phyloP scores from a whole-genome alignment of 768 basidiomycete genomes.

The Heimioporus sp. region DNA sequence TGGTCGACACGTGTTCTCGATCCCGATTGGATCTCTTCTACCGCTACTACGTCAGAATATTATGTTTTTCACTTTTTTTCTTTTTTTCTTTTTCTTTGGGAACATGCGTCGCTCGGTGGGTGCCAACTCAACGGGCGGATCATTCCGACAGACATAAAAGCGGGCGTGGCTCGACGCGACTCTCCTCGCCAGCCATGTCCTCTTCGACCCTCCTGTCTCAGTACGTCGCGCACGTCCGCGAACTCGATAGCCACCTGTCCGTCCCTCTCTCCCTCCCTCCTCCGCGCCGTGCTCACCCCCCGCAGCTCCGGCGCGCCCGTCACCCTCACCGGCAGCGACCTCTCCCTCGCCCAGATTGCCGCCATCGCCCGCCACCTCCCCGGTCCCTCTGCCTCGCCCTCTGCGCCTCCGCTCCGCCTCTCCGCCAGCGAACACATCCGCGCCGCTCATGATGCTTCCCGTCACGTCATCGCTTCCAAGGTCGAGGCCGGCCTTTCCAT shows the following conservation, averaged over 20 bases:
- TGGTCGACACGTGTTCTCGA: neutral
- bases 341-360: constrained; percentile 77
- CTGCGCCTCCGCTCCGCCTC: constrained; percentile 22
- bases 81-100: neutral
- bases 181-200: neutral
- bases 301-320: constrained; percentile 61
- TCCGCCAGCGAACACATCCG: constrained; percentile 31
- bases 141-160: constrained; percentile 9
- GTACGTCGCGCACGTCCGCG: constrained; percentile 58
- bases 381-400: constrained; percentile 27
- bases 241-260: constrained; percentile 65
- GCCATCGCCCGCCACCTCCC: constrained; percentile 61
- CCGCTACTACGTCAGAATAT: constrained; percentile 15
- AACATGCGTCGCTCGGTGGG: too few species aligned
- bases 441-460: constrained; percentile 58
- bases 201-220: constrained; percentile 43
- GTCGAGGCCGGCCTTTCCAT: constrained; percentile 66
- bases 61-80: constrained; percentile 3
- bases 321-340: constrained; percentile 62
- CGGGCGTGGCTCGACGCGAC: neutral
- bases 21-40: constrained; percentile 11
- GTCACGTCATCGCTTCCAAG: constrained; percentile 63
- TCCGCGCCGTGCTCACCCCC: constrained; percentile 1
- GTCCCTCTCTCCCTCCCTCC: constrained; percentile 15
- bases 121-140: constrained; percentile 18